Evolutionary conservation across 2,329 filamentous ascomycete genomes (phyloP), one percentile per base, ranked within the genome.

Genomic region (Pezicula neosporulosa): DNA sequence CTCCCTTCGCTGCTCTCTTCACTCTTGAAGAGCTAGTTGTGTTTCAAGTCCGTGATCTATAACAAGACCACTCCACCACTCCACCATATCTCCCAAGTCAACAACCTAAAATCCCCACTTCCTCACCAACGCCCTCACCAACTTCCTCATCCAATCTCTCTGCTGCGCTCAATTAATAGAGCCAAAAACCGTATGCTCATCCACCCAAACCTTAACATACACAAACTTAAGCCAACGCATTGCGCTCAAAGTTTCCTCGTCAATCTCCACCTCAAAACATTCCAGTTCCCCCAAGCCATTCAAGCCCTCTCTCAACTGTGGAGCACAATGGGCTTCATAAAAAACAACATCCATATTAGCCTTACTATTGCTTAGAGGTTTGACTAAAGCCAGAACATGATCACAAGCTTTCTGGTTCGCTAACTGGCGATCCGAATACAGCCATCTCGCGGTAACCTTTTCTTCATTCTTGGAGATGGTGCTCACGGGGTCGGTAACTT

Each of bases 391-490:
- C 13, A 52, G n/a, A 3, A 58, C 8, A 10, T 51, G 45, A 12
- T 55, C 50, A 12, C 33, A 50, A 6, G 59, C 59, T 19, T 49
- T 54, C 39, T 57, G 49, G 16, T 61, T 61, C 1, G 57, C 59
- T 48, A 61, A 50, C 16, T 57, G 46, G 4, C 55, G 30, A 15
- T 39, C 48, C 1, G 46, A 21, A 42, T 43, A 56, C 4, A 24
- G 28, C 13, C 21, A 44, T 37, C 10, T 45, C 19, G 18, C 6
- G 9, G 33, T 16, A 13, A 28, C 28, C 5, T 19, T 27, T 13
- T 28, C 18, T 15, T 42, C 39, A 4, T 53, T 55, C 19, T 36
- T 37, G 10, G 28, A 19, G 15, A 51, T 58, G 6, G 56, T 52
- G 18, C 44, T 47, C 6, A 49, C 47, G 13, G 37, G n/a, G 37